phyloP scores from a whole-genome alignment of 805 yeast species.

The Lipomyces yamadae region DNA sequence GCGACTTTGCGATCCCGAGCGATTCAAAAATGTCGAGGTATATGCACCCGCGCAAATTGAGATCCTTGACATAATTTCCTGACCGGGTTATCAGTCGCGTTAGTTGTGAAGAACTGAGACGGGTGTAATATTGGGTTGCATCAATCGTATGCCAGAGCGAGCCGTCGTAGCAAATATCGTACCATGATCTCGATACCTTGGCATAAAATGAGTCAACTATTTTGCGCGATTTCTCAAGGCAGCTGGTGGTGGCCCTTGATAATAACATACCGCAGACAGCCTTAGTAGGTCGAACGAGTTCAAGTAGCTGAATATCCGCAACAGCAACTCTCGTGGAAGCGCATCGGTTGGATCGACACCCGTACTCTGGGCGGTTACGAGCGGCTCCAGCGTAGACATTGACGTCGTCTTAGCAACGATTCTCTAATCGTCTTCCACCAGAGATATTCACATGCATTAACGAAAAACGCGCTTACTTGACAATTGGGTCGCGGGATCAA shows the following conservation, averaged over 20 bases:
- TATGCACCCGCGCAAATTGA: slow-evolving; percentile 28
- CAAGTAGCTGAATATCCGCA: slow-evolving; percentile 15
- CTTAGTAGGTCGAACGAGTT: slow-evolving; percentile 6
- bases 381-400: neutral
- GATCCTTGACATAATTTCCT: slow-evolving; percentile 22
- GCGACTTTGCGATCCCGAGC: slow-evolving; percentile 13
- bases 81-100: slow-evolving; percentile 13
- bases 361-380: neutral
- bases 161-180: slow-evolving; percentile 29
- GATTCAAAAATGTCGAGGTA: slow-evolving; percentile 17
- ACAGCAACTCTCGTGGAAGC: slow-evolving; percentile 25
- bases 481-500: neutral
- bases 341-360: slow-evolving; percentile 3
- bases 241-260: too few species aligned
- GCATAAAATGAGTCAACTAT: too few species aligned
- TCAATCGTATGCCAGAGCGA: slow-evolving; percentile 32
- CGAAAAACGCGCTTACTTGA: neutral
- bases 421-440: slow-evolving; percentile 3
- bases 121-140: slow-evolving; percentile 10
- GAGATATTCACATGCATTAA: neutral
- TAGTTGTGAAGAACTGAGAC: slow-evolving; percentile 21
- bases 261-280: slow-evolving; percentile 7
- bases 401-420: neutral
- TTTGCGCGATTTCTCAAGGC: neutral
- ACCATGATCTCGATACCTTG: slow-evolving; percentile 21